Evolutionary conservation across 208 protist species (phyloP), one percentile per base, ranked within the genome.

Genomic region (Wallacemonas rigidus): DNA sequence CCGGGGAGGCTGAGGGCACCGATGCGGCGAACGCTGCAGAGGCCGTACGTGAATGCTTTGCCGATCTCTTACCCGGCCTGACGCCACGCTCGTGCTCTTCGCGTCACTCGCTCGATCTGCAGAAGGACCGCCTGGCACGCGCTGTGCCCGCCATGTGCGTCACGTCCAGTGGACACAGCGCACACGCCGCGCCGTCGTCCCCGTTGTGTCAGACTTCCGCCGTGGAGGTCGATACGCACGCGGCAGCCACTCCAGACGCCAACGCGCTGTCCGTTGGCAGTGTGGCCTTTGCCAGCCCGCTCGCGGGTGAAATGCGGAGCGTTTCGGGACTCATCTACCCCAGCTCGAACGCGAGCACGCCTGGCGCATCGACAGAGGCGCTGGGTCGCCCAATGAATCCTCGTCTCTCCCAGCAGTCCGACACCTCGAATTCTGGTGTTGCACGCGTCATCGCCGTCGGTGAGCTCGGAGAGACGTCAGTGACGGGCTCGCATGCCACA

Each of bases 261-360:
- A 12, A 50, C 45, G 45, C 45, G 45, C 45, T 50, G 45, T 14
- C 8, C 8, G 12, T 50, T 6, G 6, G 8, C 8, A 50, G 45
- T 12, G 8, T 12, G 8, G 12, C 45, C 8, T 12, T 14, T 6
- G 45, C 45, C 8, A 12, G 12, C 6, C 45, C 45, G 6, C 14
- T 57, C 0, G 53, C 53, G 17, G 53, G 45, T 50, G 45, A 50
- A 0, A 11, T 48, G 60, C 36, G 40, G 41, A 50, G 3, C 12
- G 40, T 65, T 4, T 65, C 60, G 3, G 60, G 60, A 9, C n/a
- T 65, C 41, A 4, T 51, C 40, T 65, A 65, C 60, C 60, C 60
- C 15, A 65, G 43, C 60, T 65, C 60, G 12, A 50, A 4, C 26
- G n/a, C 36, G 11, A 65, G 60, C n/a, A 65, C 60, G 40, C 60